A percentile compares a stretch with the other conserved stretches of the same genome.
phyloP scores from a whole-genome alignment of 768 basidiomycete genomes.

The Dacryopinax primogenitus region DNA sequence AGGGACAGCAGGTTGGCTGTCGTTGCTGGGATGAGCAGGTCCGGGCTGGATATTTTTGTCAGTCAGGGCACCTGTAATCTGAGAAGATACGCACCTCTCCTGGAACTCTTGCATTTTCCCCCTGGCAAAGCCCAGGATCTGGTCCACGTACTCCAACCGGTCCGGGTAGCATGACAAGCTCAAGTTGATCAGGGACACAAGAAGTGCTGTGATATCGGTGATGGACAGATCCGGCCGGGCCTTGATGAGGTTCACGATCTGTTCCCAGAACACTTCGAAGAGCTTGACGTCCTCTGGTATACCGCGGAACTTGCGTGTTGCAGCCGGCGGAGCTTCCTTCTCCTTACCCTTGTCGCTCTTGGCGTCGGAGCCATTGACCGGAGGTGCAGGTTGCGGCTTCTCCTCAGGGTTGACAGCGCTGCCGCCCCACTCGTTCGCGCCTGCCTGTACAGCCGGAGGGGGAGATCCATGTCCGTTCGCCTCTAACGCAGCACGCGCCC shows the following conservation, averaged over 20 bases:
- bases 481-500: slow-evolving; percentile 29
- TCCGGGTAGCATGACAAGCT: slow-evolving; percentile 97
- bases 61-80: background rate
- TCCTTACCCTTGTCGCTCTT: slow-evolving; percentile 43
- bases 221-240: slow-evolving; percentile 94
- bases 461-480: background rate
- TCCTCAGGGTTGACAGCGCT: slow-evolving; percentile 24
- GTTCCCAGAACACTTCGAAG: slow-evolving; percentile 98
- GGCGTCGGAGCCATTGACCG: slow-evolving; percentile 10
- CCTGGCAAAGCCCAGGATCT: slow-evolving; percentile 79
- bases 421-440: slow-evolving; percentile 29
- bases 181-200: slow-evolving; percentile 89
- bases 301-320: slow-evolving; percentile 84
- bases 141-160: slow-evolving; percentile 91
- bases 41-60: slow-evolving; percentile 43
- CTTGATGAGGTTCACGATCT: slow-evolving; percentile 96
- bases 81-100: slow-evolving; percentile 47
- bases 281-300: slow-evolving; percentile 89
- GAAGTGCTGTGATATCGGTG: slow-evolving; percentile 90
- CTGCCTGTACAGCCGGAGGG: background rate
- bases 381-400: slow-evolving; percentile 10
- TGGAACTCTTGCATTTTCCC: slow-evolving; percentile 73
- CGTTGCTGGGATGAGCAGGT: slow-evolving; percentile 77
- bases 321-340: slow-evolving; percentile 33
- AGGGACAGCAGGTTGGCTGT: slow-evolving; percentile 81